Evolutionary conservation across 2,329 filamentous ascomycete genomes (phyloP).

Genomic region (Metarhizium rileyi): DNA sequence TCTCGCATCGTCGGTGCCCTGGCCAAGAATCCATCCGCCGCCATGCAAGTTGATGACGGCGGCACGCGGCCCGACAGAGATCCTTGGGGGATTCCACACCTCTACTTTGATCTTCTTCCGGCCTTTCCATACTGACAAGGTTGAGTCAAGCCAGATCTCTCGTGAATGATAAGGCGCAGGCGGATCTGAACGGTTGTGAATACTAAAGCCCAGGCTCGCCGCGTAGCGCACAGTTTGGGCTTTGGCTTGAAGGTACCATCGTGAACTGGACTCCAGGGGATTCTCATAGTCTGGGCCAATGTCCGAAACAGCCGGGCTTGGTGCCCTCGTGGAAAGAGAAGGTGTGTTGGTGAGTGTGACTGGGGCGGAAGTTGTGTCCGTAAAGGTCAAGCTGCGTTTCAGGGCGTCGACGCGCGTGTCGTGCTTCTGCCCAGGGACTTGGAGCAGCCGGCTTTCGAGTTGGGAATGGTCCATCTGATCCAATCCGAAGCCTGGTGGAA

Average conservation of each 20-base stretch:
- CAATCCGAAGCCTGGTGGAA: neutral
- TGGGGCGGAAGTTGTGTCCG: slow-evolving; percentile 1
- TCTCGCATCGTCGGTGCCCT: slow-evolving; percentile 52
- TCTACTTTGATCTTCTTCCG: slow-evolving; percentile 35
- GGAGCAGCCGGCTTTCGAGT: neutral
- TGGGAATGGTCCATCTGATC: neutral
- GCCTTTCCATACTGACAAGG: slow-evolving; percentile 26
- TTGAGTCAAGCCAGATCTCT: slow-evolving; percentile 33
- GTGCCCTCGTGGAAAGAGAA: slow-evolving; percentile 16
- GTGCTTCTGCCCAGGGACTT: neutral
- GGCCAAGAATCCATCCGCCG: slow-evolving; percentile 56
- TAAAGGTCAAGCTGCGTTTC: slow-evolving; percentile 6
- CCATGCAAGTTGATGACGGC: slow-evolving; percentile 59
- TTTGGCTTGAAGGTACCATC: slow-evolving; percentile 33
- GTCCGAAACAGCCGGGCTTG: slow-evolving; percentile 20
- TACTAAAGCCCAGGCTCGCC: slow-evolving; percentile 32
- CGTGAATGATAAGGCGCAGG: slow-evolving; percentile 27
- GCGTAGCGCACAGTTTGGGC: slow-evolving; percentile 34
- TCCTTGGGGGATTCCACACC: slow-evolving; percentile 32
- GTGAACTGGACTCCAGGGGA: slow-evolving; percentile 31
- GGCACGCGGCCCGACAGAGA: slow-evolving; percentile 29
- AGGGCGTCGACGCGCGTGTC: slow-evolving; percentile 7
- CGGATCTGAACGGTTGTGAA: slow-evolving; percentile 31
- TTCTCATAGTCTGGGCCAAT: slow-evolving; percentile 31
- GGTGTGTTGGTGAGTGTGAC: slow-evolving; percentile 3